phyloP scores from a whole-genome alignment of 2,329 filamentous ascomycete species.

The Emydomyces testavorans region DNA sequence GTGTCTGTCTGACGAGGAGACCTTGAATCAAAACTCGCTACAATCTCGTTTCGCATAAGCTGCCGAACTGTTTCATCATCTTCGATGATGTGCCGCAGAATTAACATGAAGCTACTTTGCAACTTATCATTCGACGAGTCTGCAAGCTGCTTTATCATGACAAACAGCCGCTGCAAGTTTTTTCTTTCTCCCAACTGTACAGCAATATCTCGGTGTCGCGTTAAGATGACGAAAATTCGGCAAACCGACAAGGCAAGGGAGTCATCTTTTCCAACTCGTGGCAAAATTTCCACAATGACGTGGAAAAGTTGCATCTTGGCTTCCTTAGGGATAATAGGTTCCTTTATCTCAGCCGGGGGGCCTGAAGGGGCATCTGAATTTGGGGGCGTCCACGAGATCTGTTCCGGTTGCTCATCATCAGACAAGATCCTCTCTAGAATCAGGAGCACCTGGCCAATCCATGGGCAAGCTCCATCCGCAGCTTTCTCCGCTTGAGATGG shows the following conservation, averaged over 20 bases:
- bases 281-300: conserved; percentile 69
- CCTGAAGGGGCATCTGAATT: conserved; percentile 35
- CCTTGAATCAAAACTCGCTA: conserved; percentile 56
- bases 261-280: conserved; percentile 77
- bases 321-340: conserved; percentile 51
- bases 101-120: conserved; percentile 64
- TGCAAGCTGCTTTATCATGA: conserved; percentile 88
- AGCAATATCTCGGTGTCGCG: conserved; percentile 64
- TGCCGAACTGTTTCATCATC: conserved; percentile 84
- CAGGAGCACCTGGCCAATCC: conserved; percentile 81
- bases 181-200: conserved; percentile 70
- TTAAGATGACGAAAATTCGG: conserved; percentile 76
- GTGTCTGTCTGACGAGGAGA: conserved; percentile 54
- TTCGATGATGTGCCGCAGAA: conserved; percentile 85
- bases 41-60: conserved; percentile 83
- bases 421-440: conserved; percentile 84
- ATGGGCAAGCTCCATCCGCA: conserved; percentile 70
- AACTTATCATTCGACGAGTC: conserved; percentile 66
- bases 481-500: conserved; percentile 47
- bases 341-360: conserved; percentile 46
- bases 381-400: conserved; percentile 55
- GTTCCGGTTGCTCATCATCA: conserved; percentile 70
- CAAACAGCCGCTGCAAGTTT: conserved; percentile 78
- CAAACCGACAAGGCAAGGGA: conserved; percentile 70
- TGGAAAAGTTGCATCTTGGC: conserved; percentile 63